Percentiles rank a stretch among this genome's conserved stretches.
Conservation (phyloP, 345 rosid genomes). For the Populus simonii region DNA sequence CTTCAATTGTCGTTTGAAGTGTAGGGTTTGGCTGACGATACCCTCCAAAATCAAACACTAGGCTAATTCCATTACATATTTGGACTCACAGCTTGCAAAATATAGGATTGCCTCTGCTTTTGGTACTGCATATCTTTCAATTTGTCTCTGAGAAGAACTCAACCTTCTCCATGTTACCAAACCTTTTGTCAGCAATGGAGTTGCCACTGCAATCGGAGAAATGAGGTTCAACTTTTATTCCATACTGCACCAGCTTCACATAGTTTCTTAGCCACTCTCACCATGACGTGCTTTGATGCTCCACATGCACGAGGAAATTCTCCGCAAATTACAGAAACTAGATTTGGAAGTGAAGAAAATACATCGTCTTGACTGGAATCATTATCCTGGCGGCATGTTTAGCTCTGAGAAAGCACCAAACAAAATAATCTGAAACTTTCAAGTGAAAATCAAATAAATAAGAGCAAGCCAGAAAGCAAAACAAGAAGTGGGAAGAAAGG, state of each 20-base stretch:
- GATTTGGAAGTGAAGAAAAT: slow-evolving; percentile 1
- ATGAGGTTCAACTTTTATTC: background rate
- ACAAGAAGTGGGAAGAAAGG: no score
- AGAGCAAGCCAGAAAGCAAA: no score
- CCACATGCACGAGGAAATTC: background rate
- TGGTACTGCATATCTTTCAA: background rate
- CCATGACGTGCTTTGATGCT: slow-evolving; percentile 12
- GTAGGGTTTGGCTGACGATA: background rate
- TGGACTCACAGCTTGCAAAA: no score
- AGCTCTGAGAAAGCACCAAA: slow-evolving; percentile 1
- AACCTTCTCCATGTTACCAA: background rate
- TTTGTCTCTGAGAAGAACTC: background rate
- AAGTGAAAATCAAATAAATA: no score
- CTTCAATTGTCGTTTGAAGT: background rate
- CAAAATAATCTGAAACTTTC: background rate
- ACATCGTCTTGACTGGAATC: background rate
- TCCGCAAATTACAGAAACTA: background rate
- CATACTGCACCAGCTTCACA: background rate
- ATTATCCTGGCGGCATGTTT: background rate
- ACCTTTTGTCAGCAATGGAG: background rate
- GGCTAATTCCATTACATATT: no score
- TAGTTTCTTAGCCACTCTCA: background rate
- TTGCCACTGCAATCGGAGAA: background rate
- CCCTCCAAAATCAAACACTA: no score
- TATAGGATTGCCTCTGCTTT: background rate